These are phyloP conservation scores for Colletotrichum phormii DNA, from an alignment of 2,329 filamentous ascomycete species.

Conservation along the genomic window DNA sequence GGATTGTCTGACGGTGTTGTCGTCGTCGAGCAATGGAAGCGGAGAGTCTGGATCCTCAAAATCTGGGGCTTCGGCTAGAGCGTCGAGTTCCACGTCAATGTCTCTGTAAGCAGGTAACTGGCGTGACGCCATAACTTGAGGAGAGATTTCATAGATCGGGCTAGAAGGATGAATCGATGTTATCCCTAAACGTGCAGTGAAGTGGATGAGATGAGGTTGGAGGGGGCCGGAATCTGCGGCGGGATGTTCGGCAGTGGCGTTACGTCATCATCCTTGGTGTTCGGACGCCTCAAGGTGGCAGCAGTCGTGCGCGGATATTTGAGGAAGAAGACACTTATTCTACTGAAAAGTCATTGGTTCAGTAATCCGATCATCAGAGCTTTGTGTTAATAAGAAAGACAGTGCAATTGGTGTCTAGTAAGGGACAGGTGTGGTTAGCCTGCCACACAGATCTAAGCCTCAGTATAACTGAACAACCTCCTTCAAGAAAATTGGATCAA, in stretches of 20 bases:
- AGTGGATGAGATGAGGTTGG: background rate
- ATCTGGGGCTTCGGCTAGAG: background rate
- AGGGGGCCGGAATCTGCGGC: background rate
- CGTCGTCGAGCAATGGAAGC: constrained; percentile 1
- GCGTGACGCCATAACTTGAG: background rate
- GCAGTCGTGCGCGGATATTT: background rate
- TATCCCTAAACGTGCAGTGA: background rate
- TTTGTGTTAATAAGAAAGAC: background rate
- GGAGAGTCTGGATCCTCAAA: constrained; percentile 24
- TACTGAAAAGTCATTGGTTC: background rate
- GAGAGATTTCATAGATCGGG: background rate
- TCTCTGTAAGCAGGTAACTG: constrained; percentile 9
- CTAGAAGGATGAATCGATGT: background rate
- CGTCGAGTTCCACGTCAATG: constrained; percentile 22
- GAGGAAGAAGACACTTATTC: background rate
- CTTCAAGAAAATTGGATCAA: no score
- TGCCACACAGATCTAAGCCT: no score
- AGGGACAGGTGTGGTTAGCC: no score
- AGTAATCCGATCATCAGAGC: background rate
- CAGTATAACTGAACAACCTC: no score
- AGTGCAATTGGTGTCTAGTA: no score
- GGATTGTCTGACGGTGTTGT: background rate
- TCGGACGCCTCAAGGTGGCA: background rate
- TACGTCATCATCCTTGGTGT: constrained; percentile 20
- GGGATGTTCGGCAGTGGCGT: constrained; percentile 1